A percentile compares a stretch with the other conserved stretches of the same genome.
These are phyloP conservation scores for Sistotremastrum suecicum DNA, from an alignment of 768 basidiomycete genomes.

Conservation along the genomic window DNA sequence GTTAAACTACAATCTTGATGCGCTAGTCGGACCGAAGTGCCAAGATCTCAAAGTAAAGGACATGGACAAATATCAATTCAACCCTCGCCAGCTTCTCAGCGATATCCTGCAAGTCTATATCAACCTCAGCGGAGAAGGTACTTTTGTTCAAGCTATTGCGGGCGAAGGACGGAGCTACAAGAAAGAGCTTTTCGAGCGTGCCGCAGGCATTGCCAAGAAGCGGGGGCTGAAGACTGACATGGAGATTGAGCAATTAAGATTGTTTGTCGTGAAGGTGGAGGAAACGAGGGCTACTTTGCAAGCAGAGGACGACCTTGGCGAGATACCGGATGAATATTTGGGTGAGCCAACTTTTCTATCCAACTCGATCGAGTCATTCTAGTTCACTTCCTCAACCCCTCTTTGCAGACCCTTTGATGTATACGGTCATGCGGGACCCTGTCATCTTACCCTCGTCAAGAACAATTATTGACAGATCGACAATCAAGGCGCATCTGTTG, in stretches of 20 bases:
- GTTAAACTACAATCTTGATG: slow-evolving; percentile 87
- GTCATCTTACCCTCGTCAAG: slow-evolving; percentile 78
- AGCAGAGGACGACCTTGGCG: slow-evolving; percentile 84
- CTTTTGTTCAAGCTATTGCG: slow-evolving; percentile 79
- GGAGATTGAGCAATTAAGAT: slow-evolving; percentile 56
- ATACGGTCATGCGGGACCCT: slow-evolving; percentile 89
- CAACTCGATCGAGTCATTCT: slow-evolving; percentile 13
- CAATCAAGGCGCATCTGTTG: slow-evolving; percentile 88
- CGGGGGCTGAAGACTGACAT: slow-evolving; percentile 56
- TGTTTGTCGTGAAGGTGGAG: slow-evolving; percentile 75
- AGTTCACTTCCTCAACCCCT: slow-evolving; percentile 2
- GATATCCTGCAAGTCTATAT: slow-evolving; percentile 86
- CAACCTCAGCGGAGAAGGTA: slow-evolving; percentile 66
- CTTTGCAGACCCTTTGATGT: slow-evolving; percentile 71
- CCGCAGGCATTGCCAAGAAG: slow-evolving; percentile 49
- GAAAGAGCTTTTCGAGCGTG: slow-evolving; percentile 69
- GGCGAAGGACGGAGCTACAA: slow-evolving; percentile 88
- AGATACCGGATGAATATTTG: slow-evolving; percentile 89
- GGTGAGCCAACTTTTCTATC: slow-evolving; percentile 34
- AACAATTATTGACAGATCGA: slow-evolving; percentile 68
- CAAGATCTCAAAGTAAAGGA: slow-evolving; percentile 77
- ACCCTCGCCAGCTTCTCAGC: slow-evolving; percentile 65
- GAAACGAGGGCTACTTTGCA: slow-evolving; percentile 64
- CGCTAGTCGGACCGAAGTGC: slow-evolving; percentile 79
- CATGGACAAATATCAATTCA: slow-evolving; percentile 80